These are phyloP conservation scores for Ceratobasidium sp. DNA, from an alignment of 1,284 basidiomycete species.

Conservation along the genomic window DNA sequence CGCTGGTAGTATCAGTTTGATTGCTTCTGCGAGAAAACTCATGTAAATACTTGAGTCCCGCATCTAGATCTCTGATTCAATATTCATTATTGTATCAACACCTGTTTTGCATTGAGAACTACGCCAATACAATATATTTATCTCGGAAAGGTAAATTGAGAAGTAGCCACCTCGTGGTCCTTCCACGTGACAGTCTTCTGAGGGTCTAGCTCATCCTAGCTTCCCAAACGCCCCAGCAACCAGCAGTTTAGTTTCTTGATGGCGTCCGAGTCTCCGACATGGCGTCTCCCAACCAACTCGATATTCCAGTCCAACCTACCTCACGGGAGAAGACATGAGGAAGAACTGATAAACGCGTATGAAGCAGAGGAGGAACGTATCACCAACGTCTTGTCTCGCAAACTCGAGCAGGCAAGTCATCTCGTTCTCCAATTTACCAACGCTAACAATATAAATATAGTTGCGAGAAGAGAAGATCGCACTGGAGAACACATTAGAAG, in stretches of 20 bases:
- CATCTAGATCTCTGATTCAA: no score
- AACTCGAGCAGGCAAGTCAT: conserved; percentile 78
- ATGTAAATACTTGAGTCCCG: no score
- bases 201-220: background rate
- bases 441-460: conserved; percentile 57
- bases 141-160: no score
- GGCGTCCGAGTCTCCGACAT: conserved; percentile 27
- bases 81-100: no score
- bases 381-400: conserved; percentile 81
- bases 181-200: no score
- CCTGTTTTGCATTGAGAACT: no score
- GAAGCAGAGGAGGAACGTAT: conserved; percentile 90
- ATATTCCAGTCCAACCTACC: background rate
- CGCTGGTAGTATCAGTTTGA: no score
- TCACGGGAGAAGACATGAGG: conserved; percentile 58
- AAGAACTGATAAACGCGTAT: conserved; percentile 84
- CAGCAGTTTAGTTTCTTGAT: background rate
- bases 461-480: conserved; percentile 84
- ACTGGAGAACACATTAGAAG: conserved; percentile 83
- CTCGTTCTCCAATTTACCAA: background rate
- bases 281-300: conserved; percentile 10
- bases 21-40: no score
- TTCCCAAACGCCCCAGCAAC: conserved; percentile 29
- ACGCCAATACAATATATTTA: no score
- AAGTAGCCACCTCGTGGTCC: no score